Conservation (phyloP, 73 alveolate genomes). For the Effrenium voratum region DNA sequence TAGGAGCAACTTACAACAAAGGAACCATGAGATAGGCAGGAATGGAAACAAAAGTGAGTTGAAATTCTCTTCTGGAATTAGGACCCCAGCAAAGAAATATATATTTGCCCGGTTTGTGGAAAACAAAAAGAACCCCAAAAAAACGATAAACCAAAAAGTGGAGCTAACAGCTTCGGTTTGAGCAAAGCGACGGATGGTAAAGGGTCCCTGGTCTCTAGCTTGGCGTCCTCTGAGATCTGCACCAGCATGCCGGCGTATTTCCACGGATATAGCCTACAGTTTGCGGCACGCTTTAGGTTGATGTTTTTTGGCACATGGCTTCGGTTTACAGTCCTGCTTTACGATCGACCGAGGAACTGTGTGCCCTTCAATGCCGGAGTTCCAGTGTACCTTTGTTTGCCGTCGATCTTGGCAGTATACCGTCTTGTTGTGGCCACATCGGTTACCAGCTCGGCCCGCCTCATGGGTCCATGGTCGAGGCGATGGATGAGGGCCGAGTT, state of each 20-base stretch:
- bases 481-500: neutral
- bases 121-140: neutral
- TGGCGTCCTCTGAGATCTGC: conserved; percentile 9
- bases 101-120: neutral
- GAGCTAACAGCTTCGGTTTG: too few relatives aligned
- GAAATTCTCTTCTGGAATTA: neutral
- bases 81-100: neutral
- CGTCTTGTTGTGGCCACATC: neutral
- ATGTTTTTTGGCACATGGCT: neutral
- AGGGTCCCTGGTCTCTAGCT: neutral
- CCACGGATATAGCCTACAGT: conserved; percentile 16
- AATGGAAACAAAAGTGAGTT: neutral
- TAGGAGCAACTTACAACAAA: neutral
- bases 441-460: neutral
- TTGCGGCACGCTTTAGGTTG: neutral
- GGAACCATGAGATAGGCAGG: neutral
- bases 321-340: neutral
- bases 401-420: neutral
- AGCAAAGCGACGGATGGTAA: neutral
- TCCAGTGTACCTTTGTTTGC: neutral
- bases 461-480: neutral
- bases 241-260: neutral
- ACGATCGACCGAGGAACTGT: neutral
- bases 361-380: neutral
- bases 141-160: neutral